These are phyloP conservation scores for Colletotrichum cordylinicola DNA, from an alignment of 2,329 filamentous ascomycete species.

Conservation along the genomic window DNA sequence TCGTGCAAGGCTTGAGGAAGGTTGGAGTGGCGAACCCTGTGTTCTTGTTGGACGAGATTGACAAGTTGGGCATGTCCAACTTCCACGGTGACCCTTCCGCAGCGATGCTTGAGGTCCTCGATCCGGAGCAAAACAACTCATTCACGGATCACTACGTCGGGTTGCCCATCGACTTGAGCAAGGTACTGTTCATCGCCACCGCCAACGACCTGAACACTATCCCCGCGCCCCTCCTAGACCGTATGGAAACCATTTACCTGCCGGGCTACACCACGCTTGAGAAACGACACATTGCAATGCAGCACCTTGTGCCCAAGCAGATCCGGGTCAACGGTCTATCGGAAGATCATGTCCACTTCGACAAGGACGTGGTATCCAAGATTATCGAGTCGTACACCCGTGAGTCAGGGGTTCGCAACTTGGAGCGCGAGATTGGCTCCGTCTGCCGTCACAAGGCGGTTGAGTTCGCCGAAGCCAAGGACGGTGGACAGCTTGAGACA, in stretches of 20 bases:
- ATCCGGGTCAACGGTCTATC: conserved; percentile 87
- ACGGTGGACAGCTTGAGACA: conserved; percentile 67
- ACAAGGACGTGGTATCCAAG: conserved; percentile 87
- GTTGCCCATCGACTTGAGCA: conserved; percentile 93
- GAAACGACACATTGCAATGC: conserved; percentile 92
- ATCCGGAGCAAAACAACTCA: conserved; percentile 94
- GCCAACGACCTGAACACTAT: conserved; percentile 96
- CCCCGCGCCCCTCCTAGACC: conserved; percentile 88
- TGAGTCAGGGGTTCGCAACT: conserved; percentile 92
- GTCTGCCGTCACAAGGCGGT: conserved; percentile 96
- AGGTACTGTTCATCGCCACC: conserved; percentile 96
- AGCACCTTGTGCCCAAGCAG: conserved; percentile 96
- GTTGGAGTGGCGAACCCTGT: conserved; percentile 95
- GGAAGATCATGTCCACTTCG: conserved; percentile 76
- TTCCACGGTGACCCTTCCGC: conserved; percentile 95
- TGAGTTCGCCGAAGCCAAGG: conserved; percentile 89
- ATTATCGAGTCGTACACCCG: conserved; percentile 97
- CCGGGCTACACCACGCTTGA: conserved; percentile 97
- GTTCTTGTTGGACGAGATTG: conserved; percentile 95
- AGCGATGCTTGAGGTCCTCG: conserved; percentile 96
- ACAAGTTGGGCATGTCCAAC: conserved; percentile 91
- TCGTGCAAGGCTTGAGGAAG: conserved; percentile 93
- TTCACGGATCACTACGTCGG: conserved; percentile 98
- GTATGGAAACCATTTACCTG: conserved; percentile 95
- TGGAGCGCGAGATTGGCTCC: conserved; percentile 93